Evolutionary conservation across 768 basidiomycete species (phyloP).

Genomic region (Agrocybe praecox): DNA sequence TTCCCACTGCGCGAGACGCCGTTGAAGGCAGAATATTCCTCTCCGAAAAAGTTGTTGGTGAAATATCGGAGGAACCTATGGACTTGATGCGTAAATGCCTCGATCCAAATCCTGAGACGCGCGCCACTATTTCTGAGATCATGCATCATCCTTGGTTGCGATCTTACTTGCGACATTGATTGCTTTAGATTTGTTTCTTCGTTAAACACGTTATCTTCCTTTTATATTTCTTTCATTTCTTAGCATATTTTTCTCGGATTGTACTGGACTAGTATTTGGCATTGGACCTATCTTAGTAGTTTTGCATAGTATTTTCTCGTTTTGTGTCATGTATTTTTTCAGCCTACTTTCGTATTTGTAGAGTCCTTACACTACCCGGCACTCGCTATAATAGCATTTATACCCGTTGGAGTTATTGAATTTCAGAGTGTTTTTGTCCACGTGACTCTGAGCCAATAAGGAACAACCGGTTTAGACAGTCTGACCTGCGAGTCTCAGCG

Average conservation of each 20-base stretch:
- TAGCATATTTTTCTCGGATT: conserved; percentile 5
- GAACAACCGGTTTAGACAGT: conserved; percentile 14
- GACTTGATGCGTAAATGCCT: conserved; percentile 78
- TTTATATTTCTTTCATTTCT: conserved; percentile 4
- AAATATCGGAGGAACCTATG: conserved; percentile 51
- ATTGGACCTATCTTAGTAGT: conserved; percentile 2
- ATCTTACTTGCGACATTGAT: conserved; percentile 1
- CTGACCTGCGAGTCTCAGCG: conserved; percentile 1
- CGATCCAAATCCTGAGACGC: conserved; percentile 77
- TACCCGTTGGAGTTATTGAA: background rate
- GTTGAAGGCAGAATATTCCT: conserved; percentile 64
- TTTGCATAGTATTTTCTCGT: conserved; percentile 1
- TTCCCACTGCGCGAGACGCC: conserved; percentile 85
- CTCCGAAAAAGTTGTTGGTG: conserved; percentile 37
- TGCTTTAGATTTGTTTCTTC: background rate
- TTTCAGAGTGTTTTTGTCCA: conserved; percentile 9
- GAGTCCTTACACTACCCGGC: background rate
- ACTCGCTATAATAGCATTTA: background rate
- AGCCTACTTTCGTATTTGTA: background rate
- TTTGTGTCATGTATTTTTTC: conserved; percentile 9
- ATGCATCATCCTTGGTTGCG: conserved; percentile 82
- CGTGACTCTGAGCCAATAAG: conserved; percentile 22
- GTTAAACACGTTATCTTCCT: conserved; percentile 1
- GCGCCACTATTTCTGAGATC: conserved; percentile 84
- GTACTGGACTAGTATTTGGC: conserved; percentile 1